phyloP scores from a whole-genome alignment of 2,329 filamentous ascomycete genomes.

The Penicillium expansum region DNA sequence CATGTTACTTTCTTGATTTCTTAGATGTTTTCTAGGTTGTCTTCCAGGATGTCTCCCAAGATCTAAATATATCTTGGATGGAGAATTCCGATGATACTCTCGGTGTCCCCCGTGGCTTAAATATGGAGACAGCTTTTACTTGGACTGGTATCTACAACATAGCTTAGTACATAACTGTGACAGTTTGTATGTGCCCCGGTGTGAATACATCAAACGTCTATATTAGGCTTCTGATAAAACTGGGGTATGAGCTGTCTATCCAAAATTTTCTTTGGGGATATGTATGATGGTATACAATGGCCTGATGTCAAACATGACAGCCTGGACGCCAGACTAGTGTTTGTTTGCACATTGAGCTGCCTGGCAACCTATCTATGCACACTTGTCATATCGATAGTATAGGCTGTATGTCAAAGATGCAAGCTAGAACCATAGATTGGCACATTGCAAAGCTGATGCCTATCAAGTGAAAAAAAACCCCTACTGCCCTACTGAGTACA shows the following conservation, averaged over 20 bases:
- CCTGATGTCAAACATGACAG: background rate
- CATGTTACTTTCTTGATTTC: no score
- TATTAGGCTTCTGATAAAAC: background rate
- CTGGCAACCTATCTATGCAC: background rate
- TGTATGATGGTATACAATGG: background rate
- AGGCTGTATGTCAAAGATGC: background rate
- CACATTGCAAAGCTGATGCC: no score
- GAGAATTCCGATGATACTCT: background rate
- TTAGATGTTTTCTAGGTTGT: no score
- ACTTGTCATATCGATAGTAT: background rate
- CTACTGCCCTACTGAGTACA: conserved; percentile 3
- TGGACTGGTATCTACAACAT: background rate
- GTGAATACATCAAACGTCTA: background rate
- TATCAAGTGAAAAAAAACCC: background rate
- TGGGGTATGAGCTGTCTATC: background rate
- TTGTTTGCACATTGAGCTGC: background rate
- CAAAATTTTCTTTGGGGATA: no score
- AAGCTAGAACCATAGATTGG: background rate
- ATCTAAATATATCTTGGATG: background rate
- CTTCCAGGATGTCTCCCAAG: no score
- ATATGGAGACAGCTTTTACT: background rate
- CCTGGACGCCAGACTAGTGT: background rate
- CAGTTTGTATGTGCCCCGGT: background rate
- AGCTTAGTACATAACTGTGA: no score
- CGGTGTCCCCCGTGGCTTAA: background rate